These are phyloP conservation scores for Debaryomyces prosopidis DNA, from an alignment of 805 yeast genomes.

Conservation along the genomic window DNA sequence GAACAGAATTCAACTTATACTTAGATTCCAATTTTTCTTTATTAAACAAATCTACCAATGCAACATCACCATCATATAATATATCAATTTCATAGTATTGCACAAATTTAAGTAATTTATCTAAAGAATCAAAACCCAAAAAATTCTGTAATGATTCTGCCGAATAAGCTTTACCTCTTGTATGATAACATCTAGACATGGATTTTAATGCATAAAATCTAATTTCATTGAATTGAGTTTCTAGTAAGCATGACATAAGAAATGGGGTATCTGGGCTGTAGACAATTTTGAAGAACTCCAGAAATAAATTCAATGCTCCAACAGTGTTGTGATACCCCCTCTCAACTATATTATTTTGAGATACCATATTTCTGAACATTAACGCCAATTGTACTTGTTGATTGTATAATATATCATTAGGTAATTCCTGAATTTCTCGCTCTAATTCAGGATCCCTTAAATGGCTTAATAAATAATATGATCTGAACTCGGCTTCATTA, in stretches of 20 bases:
- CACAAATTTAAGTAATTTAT: constrained; percentile 57
- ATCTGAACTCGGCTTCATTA: constrained; percentile 91
- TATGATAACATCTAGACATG: constrained; percentile 65
- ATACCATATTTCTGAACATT: constrained; percentile 62
- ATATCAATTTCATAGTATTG: constrained; percentile 60
- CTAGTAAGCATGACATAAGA: constrained; percentile 70
- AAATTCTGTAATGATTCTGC: constrained; percentile 45
- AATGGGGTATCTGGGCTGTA: constrained; percentile 56
- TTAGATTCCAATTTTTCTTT: constrained; percentile 41
- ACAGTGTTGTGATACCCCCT: constrained; percentile 50
- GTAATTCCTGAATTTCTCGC: constrained; percentile 68
- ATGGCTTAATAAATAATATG: constrained; percentile 79
- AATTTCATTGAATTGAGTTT: constrained; percentile 77
- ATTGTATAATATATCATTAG: constrained; percentile 53
- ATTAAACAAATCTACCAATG: constrained; percentile 39
- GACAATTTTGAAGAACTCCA: constrained; percentile 59
- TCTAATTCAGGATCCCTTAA: constrained; percentile 84
- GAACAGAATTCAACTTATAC: constrained; percentile 38
- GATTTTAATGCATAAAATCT: constrained; percentile 72
- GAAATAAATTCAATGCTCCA: constrained; percentile 62
- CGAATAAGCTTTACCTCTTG: constrained; percentile 67
- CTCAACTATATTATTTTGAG: constrained; percentile 60
- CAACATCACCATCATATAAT: constrained; percentile 26
- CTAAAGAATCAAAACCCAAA: constrained; percentile 67
- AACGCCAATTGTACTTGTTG: constrained; percentile 68